phyloP scores from a whole-genome alignment of 176 grass and related monocot species.

The Microstegium vimineum region DNA sequence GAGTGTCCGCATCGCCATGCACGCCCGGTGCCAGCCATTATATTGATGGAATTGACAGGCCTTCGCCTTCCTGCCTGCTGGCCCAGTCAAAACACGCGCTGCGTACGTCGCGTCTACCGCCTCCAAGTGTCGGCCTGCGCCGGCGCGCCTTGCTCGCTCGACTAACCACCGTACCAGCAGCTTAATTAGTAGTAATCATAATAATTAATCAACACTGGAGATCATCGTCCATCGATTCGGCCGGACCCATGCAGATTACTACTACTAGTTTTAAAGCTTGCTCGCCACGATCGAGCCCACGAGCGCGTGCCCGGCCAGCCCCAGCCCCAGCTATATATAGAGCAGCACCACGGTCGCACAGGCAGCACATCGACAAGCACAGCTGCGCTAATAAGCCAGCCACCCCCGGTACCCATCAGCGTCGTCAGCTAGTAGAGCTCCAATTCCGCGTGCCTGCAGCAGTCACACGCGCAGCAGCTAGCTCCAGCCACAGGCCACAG shows the following conservation, averaged over 20 bases:
- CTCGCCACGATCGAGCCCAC: constrained; percentile 15
- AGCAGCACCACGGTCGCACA: not conserved
- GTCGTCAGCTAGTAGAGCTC: not conserved
- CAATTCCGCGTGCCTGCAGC: not conserved
- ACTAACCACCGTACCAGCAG: not conserved
- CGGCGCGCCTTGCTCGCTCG: not conserved
- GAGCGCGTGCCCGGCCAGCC: not conserved
- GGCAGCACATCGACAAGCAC: not conserved
- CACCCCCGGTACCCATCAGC: not conserved
- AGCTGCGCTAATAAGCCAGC: not conserved
- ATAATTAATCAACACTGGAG: not conserved
- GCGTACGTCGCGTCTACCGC: constrained; percentile 12
- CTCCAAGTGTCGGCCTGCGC: constrained; percentile 41
- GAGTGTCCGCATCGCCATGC: constrained; percentile 22
- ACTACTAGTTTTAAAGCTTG: not conserved
- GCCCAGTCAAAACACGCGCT: constrained; percentile 9
- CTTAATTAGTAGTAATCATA: not conserved
- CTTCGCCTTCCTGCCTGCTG: not conserved
- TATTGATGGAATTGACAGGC: too few relatives aligned
- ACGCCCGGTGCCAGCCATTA: too few relatives aligned
- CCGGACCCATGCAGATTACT: not conserved
- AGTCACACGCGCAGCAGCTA: too few relatives aligned
- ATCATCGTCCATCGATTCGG: not conserved
- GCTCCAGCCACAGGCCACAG: not conserved
- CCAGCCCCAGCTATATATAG: constrained; percentile 12